These are phyloP conservation scores for Scleromitrula shiraiana DNA, from an alignment of 2,329 filamentous ascomycete species.

Conservation along the genomic window DNA sequence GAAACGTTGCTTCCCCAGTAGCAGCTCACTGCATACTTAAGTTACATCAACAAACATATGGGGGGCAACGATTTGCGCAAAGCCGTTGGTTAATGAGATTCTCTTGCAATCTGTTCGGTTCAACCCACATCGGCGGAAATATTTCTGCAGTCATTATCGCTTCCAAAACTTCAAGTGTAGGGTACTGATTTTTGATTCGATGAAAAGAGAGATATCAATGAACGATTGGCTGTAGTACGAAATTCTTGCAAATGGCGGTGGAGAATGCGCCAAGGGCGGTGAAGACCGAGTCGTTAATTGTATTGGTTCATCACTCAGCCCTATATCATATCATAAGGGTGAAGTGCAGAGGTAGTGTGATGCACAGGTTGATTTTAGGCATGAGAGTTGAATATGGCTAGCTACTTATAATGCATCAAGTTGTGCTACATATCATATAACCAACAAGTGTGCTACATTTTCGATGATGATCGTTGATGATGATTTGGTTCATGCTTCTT, in stretches of 20 bases:
- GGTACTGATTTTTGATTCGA: too few species aligned
- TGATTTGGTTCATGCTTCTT: not conserved
- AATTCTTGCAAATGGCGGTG: not conserved
- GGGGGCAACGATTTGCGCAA: not conserved
- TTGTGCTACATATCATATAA: too few species aligned
- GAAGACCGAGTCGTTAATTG: constrained; percentile 1
- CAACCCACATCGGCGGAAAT: constrained; percentile 2
- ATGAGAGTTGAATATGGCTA: too few species aligned
- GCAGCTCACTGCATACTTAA: constrained; percentile 6
- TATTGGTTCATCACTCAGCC: constrained; percentile 6
- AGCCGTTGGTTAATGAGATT: constrained; percentile 1
- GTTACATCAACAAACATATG: constrained; percentile 2
- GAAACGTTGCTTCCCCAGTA: constrained; percentile 7
- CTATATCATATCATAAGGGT: not conserved
- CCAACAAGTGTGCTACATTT: too few species aligned
- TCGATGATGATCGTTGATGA: too few species aligned
- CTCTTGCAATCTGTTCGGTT: too few species aligned
- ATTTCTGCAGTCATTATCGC: not conserved
- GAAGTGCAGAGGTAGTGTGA: not conserved
- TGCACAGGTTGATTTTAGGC: too few species aligned
- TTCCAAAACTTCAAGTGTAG: constrained; percentile 1
- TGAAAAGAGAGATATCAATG: too few species aligned
- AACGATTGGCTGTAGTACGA: constrained; percentile 9
- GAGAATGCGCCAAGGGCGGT: constrained; percentile 5
- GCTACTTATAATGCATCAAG: constrained; percentile 4